Conservation (phyloP, 2,329 filamentous ascomycete genomes). For the Monascus ruber region DNA sequence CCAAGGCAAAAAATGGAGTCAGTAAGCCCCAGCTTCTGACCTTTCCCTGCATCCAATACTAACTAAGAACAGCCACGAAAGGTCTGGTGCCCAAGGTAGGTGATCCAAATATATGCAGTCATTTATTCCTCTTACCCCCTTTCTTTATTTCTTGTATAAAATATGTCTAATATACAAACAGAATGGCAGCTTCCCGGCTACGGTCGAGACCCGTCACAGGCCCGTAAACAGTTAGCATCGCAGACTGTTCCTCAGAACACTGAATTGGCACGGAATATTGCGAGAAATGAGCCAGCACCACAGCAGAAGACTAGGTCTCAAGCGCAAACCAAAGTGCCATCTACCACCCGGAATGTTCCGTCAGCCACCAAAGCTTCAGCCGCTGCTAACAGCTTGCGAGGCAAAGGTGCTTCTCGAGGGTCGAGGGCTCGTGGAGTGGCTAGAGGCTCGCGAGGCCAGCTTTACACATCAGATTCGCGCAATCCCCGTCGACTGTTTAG, state of each 20-base stretch:
- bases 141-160: background rate
- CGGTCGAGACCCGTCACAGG: slow-evolving; percentile 3
- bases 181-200: slow-evolving; percentile 15
- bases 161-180: slow-evolving; percentile 1
- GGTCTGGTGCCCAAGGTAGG: slow-evolving; percentile 13
- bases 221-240: background rate
- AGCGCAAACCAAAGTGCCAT: background rate
- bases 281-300: background rate
- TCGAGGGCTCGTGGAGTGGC: slow-evolving; percentile 3
- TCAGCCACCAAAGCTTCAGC: background rate
- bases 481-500: slow-evolving; percentile 7
- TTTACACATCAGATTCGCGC: background rate
- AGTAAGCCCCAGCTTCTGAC: background rate
- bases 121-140: no score
- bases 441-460: slow-evolving; percentile 1
- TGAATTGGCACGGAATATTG: background rate
- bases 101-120: background rate
- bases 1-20: slow-evolving; percentile 1
- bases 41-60: background rate
- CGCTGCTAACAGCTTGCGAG: background rate
- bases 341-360: background rate
- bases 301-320: background rate
- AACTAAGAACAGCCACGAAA: slow-evolving; percentile 10
- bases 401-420: background rate
- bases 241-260: background rate